Conservation (phyloP, 2,329 filamentous ascomycete species). For the Tolypocladium endophyticum region DNA sequence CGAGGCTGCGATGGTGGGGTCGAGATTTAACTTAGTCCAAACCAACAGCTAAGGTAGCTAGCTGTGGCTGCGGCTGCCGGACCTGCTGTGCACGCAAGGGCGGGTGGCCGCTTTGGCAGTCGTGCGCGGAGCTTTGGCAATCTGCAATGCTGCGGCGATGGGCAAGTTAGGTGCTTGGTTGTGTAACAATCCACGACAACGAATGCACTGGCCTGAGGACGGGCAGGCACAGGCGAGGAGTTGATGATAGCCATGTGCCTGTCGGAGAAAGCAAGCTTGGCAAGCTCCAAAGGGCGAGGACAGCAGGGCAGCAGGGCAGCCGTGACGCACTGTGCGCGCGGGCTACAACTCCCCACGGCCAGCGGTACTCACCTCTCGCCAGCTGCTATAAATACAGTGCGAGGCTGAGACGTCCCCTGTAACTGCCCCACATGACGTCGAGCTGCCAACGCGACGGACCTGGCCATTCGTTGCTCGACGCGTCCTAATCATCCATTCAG, state of each 20-base stretch:
- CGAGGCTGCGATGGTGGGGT: conserved; percentile 11
- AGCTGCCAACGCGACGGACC: not conserved
- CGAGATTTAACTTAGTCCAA: not conserved
- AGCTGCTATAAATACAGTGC: not conserved
- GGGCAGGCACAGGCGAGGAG: not conserved
- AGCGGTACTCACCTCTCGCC: not conserved
- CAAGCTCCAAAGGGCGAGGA: not conserved
- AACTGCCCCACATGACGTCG: not conserved
- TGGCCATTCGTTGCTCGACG: not conserved
- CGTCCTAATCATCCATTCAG: not conserved
- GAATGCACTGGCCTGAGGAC: not conserved
- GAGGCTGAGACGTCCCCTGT: not conserved
- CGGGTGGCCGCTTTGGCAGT: not conserved
- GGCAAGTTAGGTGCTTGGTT: not conserved
- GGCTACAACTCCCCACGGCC: not conserved
- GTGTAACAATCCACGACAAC: not conserved
- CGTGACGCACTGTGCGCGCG: not conserved
- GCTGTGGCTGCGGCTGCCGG: not conserved
- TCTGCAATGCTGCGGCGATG: not conserved
- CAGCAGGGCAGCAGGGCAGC: not conserved
- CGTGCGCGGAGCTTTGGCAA: not conserved
- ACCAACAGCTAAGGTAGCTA: not conserved
- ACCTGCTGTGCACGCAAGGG: not conserved
- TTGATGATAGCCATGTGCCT: not conserved
- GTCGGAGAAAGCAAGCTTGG: not conserved